Percentiles rank a stretch among this genome's conserved stretches.
These are phyloP conservation scores for Lasiodiplodia theobromae DNA, from an alignment of 2,329 filamentous ascomycete genomes.

Conservation along the genomic window DNA sequence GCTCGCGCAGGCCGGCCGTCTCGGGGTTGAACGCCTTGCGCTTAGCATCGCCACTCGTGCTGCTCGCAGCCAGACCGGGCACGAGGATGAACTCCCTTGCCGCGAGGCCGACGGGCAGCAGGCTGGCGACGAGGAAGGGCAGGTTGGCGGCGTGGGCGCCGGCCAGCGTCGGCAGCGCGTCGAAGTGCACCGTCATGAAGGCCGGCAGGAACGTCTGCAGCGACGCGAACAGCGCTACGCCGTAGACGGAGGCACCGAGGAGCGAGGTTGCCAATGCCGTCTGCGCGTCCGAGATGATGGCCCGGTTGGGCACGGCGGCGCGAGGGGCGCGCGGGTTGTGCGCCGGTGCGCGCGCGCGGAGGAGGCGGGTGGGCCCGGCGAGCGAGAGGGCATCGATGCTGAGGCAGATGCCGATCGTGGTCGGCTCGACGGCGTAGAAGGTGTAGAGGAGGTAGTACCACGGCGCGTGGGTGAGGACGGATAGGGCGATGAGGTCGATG, in stretches of 20 bases:
- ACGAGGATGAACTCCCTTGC: constrained; percentile 80
- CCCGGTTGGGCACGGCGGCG: constrained; percentile 48
- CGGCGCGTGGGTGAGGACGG: constrained; percentile 75
- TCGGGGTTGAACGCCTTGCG: constrained; percentile 68
- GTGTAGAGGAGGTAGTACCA: constrained; percentile 76
- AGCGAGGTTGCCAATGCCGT: constrained; percentile 66
- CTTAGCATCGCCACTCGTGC: constrained; percentile 55
- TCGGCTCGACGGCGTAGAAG: constrained; percentile 75
- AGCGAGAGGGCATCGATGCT: constrained; percentile 73
- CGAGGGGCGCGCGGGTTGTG: constrained; percentile 63
- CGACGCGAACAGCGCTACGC: constrained; percentile 72
- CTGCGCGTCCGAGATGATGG: constrained; percentile 47
- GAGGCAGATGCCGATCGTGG: constrained; percentile 68
- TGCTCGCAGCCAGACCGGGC: constrained; percentile 65
- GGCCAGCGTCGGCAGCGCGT: constrained; percentile 72
- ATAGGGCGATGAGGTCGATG: constrained; percentile 53
- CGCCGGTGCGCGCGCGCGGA: constrained; percentile 71
- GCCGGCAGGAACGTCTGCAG: constrained; percentile 74
- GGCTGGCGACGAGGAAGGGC: constrained; percentile 54
- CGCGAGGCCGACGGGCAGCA: constrained; percentile 74
- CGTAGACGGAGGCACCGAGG: constrained; percentile 76
- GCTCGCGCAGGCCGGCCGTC: constrained; percentile 71
- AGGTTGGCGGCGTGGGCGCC: constrained; percentile 70
- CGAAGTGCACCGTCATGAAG: constrained; percentile 77
- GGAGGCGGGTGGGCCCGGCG: constrained; percentile 75